Evolutionary conservation across 2,329 filamentous ascomycete genomes (phyloP).

Genomic region (Trichophyton equinum): DNA sequence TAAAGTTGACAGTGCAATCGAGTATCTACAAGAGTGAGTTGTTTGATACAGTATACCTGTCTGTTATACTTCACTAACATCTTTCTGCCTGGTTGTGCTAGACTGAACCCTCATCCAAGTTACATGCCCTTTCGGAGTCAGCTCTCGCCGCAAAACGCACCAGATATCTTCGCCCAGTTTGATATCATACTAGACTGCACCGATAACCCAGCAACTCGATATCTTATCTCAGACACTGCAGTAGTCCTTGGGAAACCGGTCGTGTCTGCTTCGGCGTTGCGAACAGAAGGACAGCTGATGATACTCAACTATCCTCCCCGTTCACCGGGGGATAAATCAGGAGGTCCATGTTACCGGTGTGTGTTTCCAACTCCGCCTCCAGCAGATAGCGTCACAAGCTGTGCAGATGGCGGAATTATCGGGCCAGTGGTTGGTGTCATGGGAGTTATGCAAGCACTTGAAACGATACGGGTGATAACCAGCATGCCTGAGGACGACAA

Average conservation of each 20-base stretch:
- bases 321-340: slow-evolving; percentile 42
- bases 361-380: slow-evolving; percentile 83
- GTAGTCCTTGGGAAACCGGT: slow-evolving; percentile 67
- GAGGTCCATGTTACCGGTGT: slow-evolving; percentile 86
- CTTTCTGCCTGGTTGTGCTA: slow-evolving; percentile 23
- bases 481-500: slow-evolving; percentile 15
- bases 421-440: slow-evolving; percentile 88
- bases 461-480: slow-evolving; percentile 73
- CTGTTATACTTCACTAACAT: background rate
- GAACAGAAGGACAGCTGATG: slow-evolving; percentile 80
- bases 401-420: slow-evolving; percentile 83
- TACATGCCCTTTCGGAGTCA: slow-evolving; percentile 53
- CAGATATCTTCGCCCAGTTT: slow-evolving; percentile 54
- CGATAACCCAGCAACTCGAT: slow-evolving; percentile 81
- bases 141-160: slow-evolving; percentile 56
- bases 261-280: slow-evolving; percentile 78
- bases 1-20: slow-evolving; percentile 68
- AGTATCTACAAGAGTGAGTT: slow-evolving; percentile 44
- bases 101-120: slow-evolving; percentile 58
- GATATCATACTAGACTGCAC: slow-evolving; percentile 89
- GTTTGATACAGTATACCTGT: background rate
- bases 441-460: slow-evolving; percentile 82
- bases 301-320: slow-evolving; percentile 70
- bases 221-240: slow-evolving; percentile 82
- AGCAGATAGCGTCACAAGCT: slow-evolving; percentile 67